A percentile compares a stretch with the other conserved stretches of the same genome.
phyloP scores from a whole-genome alignment of 2,329 filamentous ascomycete species.

The Talaromyces funiculosus region DNA sequence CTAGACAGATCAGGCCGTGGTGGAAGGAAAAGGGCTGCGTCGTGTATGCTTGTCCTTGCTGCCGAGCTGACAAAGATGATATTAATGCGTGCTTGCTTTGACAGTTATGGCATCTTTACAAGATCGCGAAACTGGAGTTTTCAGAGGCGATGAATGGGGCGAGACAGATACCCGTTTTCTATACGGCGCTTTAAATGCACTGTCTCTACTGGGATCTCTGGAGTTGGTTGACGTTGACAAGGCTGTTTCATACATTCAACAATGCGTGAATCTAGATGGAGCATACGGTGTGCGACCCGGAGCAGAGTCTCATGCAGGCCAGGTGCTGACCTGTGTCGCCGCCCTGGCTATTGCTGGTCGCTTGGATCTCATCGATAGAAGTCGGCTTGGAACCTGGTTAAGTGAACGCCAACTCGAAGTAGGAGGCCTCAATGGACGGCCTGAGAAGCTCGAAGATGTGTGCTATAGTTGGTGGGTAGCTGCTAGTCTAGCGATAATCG shows the following conservation, averaged over 20 bases:
- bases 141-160: constrained; percentile 92
- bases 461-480: constrained; percentile 99
- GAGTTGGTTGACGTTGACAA: constrained; percentile 70
- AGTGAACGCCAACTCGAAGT: constrained; percentile 84
- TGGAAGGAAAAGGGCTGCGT: constrained; percentile 67
- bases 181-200: constrained; percentile 80
- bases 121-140: constrained; percentile 73
- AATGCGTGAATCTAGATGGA: constrained; percentile 89
- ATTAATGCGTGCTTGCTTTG: neutral
- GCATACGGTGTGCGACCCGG: constrained; percentile 86
- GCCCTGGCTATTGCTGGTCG: constrained; percentile 77
- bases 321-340: constrained; percentile 90
- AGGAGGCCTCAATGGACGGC: constrained; percentile 86
- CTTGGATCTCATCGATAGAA: constrained; percentile 73
- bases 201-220: constrained; percentile 74
- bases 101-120: constrained; percentile 76
- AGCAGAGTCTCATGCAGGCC: constrained; percentile 88
- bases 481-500: constrained; percentile 85
- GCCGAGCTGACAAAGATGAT: no score
- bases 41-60: constrained; percentile 56
- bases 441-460: constrained; percentile 92
- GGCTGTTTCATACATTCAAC: constrained; percentile 70
- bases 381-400: constrained; percentile 81
- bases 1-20: constrained; percentile 64
- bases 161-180: constrained; percentile 94